Conservation (phyloP, 306 rosid genomes). For the Chamaecrista fasciculata region DNA sequence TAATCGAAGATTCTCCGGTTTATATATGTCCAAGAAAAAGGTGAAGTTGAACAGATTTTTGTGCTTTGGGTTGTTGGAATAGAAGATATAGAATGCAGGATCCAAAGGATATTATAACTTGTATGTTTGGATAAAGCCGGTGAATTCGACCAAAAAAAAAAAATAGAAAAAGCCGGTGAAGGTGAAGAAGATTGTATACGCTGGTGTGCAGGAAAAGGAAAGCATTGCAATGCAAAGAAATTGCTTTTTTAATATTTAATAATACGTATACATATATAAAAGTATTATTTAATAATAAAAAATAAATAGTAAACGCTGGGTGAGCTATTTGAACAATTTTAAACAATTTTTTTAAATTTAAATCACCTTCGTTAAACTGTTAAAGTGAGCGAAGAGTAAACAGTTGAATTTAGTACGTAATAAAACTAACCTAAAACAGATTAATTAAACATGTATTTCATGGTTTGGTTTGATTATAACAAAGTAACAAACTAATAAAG, state of each 20-base stretch:
- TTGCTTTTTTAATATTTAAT: too few relatives aligned
- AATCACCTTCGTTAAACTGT: too few relatives aligned
- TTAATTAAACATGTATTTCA: too few relatives aligned
- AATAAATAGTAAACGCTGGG: not conserved
- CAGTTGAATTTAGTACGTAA: too few relatives aligned
- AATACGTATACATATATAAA: too few relatives aligned
- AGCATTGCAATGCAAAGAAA: not conserved
- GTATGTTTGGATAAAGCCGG: slow-evolving; percentile 18
- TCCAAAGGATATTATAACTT: slow-evolving; percentile 4
- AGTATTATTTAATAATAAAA: not conserved
- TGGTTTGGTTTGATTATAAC: too few relatives aligned
- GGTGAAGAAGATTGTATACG: not conserved
- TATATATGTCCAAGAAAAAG: slow-evolving; percentile 6
- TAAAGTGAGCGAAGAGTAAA: too few relatives aligned
- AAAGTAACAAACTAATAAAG: too few relatives aligned
- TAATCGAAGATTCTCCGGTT: slow-evolving; percentile 6
- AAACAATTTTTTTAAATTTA: too few relatives aligned
- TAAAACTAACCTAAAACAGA: too few relatives aligned
- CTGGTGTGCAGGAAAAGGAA: not conserved
- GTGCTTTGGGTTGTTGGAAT: slow-evolving; percentile 19
- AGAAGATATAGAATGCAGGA: not conserved
- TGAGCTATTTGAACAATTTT: not conserved
- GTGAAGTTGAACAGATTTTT: slow-evolving; percentile 15
- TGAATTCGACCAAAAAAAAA: too few relatives aligned
- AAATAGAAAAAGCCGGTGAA: too few relatives aligned